These are phyloP conservation scores for Clarireedia sp. DNA, from an alignment of 2,329 filamentous ascomycete genomes.

Conservation along the genomic window DNA sequence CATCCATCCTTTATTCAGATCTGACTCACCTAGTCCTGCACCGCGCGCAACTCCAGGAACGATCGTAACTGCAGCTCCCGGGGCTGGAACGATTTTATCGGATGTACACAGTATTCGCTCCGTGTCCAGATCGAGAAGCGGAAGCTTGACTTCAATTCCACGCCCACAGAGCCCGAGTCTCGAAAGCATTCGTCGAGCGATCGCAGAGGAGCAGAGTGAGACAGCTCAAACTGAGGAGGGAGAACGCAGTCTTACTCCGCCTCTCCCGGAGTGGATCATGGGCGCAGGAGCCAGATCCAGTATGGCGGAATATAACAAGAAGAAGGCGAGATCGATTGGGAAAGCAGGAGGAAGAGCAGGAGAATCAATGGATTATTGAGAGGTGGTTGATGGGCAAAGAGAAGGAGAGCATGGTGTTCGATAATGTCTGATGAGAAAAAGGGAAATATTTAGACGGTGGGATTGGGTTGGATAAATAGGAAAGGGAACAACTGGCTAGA, in stretches of 20 bases:
- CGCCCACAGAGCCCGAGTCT: constrained; percentile 43
- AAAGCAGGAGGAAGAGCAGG: constrained; percentile 15
- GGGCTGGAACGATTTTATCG: constrained; percentile 56
- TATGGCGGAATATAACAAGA: constrained; percentile 37
- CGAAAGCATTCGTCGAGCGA: constrained; percentile 33
- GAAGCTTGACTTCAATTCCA: constrained; percentile 44
- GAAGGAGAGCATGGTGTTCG: background rate
- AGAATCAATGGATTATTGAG: constrained; percentile 3
- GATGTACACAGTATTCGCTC: constrained; percentile 44
- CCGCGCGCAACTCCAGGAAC: constrained; percentile 61
- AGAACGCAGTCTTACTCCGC: constrained; percentile 48
- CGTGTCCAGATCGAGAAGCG: constrained; percentile 47
- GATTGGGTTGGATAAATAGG: constrained; percentile 5
- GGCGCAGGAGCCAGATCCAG: constrained; percentile 44
- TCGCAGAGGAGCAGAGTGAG: constrained; percentile 26
- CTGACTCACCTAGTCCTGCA: constrained; percentile 60
- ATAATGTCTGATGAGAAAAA: constrained; percentile 5
- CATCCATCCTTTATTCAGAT: constrained; percentile 72
- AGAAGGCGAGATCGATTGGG: constrained; percentile 14
- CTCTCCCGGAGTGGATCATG: constrained; percentile 54
- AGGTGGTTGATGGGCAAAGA: constrained; percentile 3
- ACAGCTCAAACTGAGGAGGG: constrained; percentile 10
- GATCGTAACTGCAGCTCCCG: constrained; percentile 61
- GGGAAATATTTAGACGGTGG: background rate
- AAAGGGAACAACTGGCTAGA: constrained; percentile 19